Base-by-base conservation (phyloP, 179 eudicot species). In the Spinacia oleracea region DNA sequence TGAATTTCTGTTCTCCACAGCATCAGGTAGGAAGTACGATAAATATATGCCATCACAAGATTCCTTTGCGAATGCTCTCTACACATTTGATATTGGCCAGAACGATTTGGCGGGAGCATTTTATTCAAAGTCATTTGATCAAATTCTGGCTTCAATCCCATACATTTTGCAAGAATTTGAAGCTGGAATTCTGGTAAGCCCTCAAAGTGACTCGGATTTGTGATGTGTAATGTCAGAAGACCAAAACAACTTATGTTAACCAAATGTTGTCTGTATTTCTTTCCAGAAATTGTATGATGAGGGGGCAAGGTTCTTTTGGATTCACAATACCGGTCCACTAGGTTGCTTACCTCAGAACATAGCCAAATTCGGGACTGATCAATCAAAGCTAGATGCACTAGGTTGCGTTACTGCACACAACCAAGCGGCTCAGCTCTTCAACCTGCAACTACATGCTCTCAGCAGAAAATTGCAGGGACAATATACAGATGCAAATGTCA, bases 71-170 rank as follows among this genome's bases (percentile, higher is more conserved):
- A 88, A 89, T 82, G 97, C 88, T 8, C 93, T 94, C 56, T 93
- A 91, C 85, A 90, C 85, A 90, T 93, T 94, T 53, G 98, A 94
- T 80, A 90, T 94, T 67, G 98, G 98, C 80, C 97, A 94, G 81
- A 94, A 94, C 72, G 97, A 94, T 83, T 84, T 94, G 16, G 94
- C 92, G 15, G 93, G 94, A 73, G 94, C 93, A 38, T 93, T 94
- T 62, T 91, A 89, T 77, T 90, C 97, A 34, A 91, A 88, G 83
- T 55, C 97, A 14, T 78, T 80, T 16, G 97, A 93, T 82, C 93
- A 93, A 85, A 34, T 91, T 82, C 72, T 94, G 35, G 94, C 93
- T 58, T 86, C 89, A 21, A 90, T 93, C 69, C 97, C 97, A 7
- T 81, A 87, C 31, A 87, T 91, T 78, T 74, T 94, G 63, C 83